Conservation (phyloP, 2,329 filamentous ascomycete species). For the Didymosphaeria variabile region DNA sequence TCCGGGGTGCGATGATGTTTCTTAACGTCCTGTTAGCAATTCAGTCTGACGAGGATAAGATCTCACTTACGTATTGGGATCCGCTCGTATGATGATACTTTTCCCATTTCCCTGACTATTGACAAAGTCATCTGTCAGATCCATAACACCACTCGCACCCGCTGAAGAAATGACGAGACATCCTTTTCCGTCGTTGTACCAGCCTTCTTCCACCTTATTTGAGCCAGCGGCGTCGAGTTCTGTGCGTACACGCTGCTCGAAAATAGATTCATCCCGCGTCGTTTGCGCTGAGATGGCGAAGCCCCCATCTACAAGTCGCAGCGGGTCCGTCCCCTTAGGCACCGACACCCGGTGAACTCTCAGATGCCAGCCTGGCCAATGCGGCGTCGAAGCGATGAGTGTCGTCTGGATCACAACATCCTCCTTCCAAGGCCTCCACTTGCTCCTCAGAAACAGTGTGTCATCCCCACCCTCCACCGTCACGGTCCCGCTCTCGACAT, state of each 20-base stretch:
- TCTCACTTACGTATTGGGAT: slow-evolving; percentile 31
- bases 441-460: slow-evolving; percentile 15
- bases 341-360: slow-evolving; percentile 20
- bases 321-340: neutral
- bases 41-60: neutral
- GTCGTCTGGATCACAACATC: slow-evolving; percentile 18
- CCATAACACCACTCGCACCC: slow-evolving; percentile 25
- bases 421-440: slow-evolving; percentile 25
- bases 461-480: neutral
- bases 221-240: neutral
- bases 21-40: slow-evolving; percentile 8
- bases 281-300: slow-evolving; percentile 29
- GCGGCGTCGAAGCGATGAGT: slow-evolving; percentile 17
- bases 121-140: slow-evolving; percentile 20
- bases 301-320: slow-evolving; percentile 24
- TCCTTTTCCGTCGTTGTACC: slow-evolving; percentile 19
- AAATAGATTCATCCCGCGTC: slow-evolving; percentile 19
- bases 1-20: slow-evolving; percentile 24
- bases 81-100: slow-evolving; percentile 21
- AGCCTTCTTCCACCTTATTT: slow-evolving; percentile 11
- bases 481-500: slow-evolving; percentile 11
- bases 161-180: slow-evolving; percentile 23
- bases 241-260: slow-evolving; percentile 15
- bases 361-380: slow-evolving; percentile 27
- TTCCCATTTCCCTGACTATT: neutral